phyloP scores from a whole-genome alignment of 805 yeast species.

The Suhomyces vadensis region DNA sequence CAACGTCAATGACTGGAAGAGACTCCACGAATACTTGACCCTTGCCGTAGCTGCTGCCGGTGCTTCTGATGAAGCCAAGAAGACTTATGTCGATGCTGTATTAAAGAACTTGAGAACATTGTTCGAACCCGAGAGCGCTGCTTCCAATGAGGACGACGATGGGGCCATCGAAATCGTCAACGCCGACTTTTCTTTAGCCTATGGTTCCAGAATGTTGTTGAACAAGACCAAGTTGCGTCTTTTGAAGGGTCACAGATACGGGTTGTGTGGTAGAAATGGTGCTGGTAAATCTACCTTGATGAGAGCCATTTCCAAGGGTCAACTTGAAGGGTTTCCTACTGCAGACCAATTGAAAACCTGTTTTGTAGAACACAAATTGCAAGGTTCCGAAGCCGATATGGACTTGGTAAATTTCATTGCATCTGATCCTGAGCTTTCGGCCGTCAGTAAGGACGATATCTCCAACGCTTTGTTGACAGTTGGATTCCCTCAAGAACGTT shows the following conservation, averaged over 20 bases:
- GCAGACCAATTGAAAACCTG: constrained; percentile 85
- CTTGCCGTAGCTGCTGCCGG: constrained; percentile 21
- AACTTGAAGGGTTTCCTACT: constrained; percentile 95
- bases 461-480: constrained; percentile 75
- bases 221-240: constrained; percentile 89
- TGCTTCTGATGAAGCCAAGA: constrained; percentile 31
- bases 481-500: constrained; percentile 89
- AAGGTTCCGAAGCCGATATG: constrained; percentile 91
- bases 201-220: constrained; percentile 95
- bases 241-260: constrained; percentile 93
- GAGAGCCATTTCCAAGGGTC: constrained; percentile 96
- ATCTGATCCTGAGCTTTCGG: constrained; percentile 75
- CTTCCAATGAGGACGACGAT: constrained; percentile 57
- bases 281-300: constrained; percentile 97
- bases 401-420: constrained; percentile 87
- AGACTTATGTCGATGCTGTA: constrained; percentile 44
- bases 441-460: constrained; percentile 68
- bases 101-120: constrained; percentile 51
- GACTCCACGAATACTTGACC: constrained; percentile 55
- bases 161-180: constrained; percentile 92
- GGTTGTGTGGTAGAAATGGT: constrained; percentile 97
- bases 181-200: constrained; percentile 92
- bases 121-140: constrained; percentile 47
- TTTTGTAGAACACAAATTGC: constrained; percentile 95
- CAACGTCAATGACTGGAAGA: constrained; percentile 48